A percentile compares a stretch with the other conserved stretches of the same genome.
Evolutionary conservation across 2,329 filamentous ascomycete genomes (phyloP).

Genomic region (Ceratocystis destructans): DNA sequence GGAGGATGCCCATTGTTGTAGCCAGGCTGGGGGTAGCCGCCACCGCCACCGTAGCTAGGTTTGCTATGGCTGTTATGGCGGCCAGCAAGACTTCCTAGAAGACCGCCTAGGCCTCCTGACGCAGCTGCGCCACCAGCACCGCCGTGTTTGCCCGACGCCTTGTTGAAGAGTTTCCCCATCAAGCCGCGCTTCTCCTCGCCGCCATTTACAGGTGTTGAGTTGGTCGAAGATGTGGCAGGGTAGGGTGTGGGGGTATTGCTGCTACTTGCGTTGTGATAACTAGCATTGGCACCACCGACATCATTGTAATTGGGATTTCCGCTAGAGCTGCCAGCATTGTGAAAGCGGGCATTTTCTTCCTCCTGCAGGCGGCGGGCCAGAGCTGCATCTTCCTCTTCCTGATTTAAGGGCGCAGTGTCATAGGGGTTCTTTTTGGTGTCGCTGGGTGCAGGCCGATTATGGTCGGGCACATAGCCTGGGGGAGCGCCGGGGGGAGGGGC

Average conservation of each 20-base stretch:
- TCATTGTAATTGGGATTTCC: constrained; percentile 13
- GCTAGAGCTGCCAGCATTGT: constrained; percentile 28
- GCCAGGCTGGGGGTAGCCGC: constrained; percentile 25
- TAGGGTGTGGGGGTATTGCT: constrained; percentile 18
- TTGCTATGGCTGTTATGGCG: constrained; percentile 9
- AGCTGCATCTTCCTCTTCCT: constrained; percentile 58
- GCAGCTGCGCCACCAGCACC: constrained; percentile 22
- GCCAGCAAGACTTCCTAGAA: constrained; percentile 9
- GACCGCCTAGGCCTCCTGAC: constrained; percentile 21
- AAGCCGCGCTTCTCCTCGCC: constrained; percentile 33
- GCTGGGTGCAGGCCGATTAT: constrained; percentile 24
- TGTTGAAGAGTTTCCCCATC: constrained; percentile 40
- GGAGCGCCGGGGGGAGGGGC: constrained; percentile 43
- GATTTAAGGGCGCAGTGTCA: constrained; percentile 26
- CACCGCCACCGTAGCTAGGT: constrained; percentile 23
- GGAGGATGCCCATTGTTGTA: constrained; percentile 21
- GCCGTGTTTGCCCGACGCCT: constrained; percentile 30
- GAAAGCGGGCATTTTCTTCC: constrained; percentile 54
- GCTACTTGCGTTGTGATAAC: constrained; percentile 13
- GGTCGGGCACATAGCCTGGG: constrained; percentile 47
- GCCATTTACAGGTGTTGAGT: constrained; percentile 16
- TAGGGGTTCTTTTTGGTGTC: constrained; percentile 63
- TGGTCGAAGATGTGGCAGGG: neutral
- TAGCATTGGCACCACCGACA: constrained; percentile 5
- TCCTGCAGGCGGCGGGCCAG: constrained; percentile 67